These are phyloP conservation scores for Fusarium euwallaceae DNA, from an alignment of 2,329 filamentous ascomycete species.

Conservation along the genomic window DNA sequence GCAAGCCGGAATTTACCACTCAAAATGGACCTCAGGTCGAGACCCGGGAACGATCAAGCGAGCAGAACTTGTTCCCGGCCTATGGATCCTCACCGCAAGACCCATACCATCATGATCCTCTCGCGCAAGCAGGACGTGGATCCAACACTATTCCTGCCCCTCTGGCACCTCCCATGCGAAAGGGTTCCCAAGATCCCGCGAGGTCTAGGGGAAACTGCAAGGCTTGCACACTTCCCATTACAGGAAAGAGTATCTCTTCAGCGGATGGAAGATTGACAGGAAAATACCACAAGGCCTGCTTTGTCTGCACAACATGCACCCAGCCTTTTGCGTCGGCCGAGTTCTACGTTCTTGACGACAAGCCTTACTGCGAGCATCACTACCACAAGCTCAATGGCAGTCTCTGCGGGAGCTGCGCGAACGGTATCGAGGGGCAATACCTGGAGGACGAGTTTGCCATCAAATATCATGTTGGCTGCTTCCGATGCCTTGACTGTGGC, in stretches of 20 bases:
- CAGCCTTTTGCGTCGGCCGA: slow-evolving; percentile 87
- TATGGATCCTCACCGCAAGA: slow-evolving; percentile 40
- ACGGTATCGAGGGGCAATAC: slow-evolving; percentile 94
- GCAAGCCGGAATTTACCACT: slow-evolving; percentile 40
- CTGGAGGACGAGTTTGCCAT: slow-evolving; percentile 82
- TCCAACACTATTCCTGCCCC: slow-evolving; percentile 21
- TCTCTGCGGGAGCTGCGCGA: slow-evolving; percentile 82
- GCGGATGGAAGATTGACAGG: slow-evolving; percentile 93
- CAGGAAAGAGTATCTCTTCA: slow-evolving; percentile 92
- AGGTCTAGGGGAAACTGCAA: slow-evolving; percentile 82
- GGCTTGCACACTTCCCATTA: slow-evolving; percentile 82
- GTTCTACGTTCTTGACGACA: slow-evolving; percentile 91
- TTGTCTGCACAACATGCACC: slow-evolving; percentile 88
- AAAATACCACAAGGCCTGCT: slow-evolving; percentile 94
- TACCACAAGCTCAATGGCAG: slow-evolving; percentile 94
- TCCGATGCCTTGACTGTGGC: slow-evolving; percentile 85
- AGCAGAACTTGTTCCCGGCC: slow-evolving; percentile 27
- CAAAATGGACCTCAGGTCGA: slow-evolving; percentile 38
- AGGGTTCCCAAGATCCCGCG: slow-evolving; percentile 56
- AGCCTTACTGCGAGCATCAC: slow-evolving; percentile 90
- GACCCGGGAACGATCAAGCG: slow-evolving; percentile 19
- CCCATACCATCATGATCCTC: slow-evolving; percentile 18
- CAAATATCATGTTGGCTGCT: slow-evolving; percentile 90
- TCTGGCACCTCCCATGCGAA: slow-evolving; percentile 44
- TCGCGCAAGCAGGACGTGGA: slow-evolving; percentile 20